These are phyloP conservation scores for Opeltia flavorubescens DNA, from an alignment of 495 filamentous ascomycete species.

Conservation along the genomic window DNA sequence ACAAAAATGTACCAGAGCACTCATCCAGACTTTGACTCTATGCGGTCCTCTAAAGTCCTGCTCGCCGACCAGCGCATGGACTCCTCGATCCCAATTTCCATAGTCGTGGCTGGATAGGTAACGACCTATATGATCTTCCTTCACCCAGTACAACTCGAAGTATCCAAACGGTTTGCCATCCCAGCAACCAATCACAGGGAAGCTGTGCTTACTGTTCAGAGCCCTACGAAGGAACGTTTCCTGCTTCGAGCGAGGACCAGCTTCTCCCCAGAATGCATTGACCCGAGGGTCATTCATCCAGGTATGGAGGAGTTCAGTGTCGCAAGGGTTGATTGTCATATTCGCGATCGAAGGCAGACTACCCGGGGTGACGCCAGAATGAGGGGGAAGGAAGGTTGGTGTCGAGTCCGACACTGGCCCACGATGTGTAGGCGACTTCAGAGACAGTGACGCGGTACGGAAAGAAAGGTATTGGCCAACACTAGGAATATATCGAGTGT, in stretches of 20 bases:
- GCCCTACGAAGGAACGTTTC: conserved; percentile 53
- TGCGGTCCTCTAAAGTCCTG: conserved; percentile 74
- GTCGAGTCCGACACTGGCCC: conserved; percentile 17
- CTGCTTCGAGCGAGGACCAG: conserved; percentile 45
- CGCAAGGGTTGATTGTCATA: conserved; percentile 31
- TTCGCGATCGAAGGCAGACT: conserved; percentile 21
- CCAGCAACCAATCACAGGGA: conserved; percentile 89
- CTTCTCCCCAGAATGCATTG: conserved; percentile 63
- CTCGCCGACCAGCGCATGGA: conserved; percentile 84
- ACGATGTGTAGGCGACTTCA: conserved; percentile 17
- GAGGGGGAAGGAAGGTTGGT: conserved; percentile 17
- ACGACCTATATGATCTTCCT: conserved; percentile 68
- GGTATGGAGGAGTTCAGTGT: conserved; percentile 62
- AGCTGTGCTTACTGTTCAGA: conserved; percentile 56
- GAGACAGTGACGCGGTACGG: conserved; percentile 46
- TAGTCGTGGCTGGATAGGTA: conserved; percentile 43
- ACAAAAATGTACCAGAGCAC: conserved; percentile 69
- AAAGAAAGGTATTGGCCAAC: conserved; percentile 78
- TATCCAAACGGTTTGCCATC: conserved; percentile 93
- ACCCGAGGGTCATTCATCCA: conserved; percentile 91
- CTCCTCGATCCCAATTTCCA: conserved; percentile 72
- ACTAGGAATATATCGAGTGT: conserved; percentile 72
- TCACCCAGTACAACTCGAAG: conserved; percentile 98
- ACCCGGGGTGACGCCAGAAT: conserved; percentile 16
- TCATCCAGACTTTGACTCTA: conserved; percentile 66